Percentiles rank a stretch among this genome's conserved stretches.
These are phyloP conservation scores for Solanum appendiculatum DNA, from an alignment of 257 asterid genomes.

Conservation along the genomic window DNA sequence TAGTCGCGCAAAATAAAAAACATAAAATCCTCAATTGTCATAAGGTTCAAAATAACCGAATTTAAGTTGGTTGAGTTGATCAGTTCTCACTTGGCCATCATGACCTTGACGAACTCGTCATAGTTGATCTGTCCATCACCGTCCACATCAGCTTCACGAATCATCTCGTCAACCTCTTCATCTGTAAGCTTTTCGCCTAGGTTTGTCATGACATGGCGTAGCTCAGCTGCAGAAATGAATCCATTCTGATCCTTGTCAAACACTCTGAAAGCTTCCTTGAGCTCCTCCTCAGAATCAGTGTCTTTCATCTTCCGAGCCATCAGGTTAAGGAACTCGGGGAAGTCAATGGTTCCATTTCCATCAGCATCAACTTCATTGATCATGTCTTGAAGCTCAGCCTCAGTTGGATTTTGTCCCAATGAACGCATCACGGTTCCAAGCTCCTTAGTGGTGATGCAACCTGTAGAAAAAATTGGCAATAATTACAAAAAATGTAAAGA, in stretches of 20 bases:
- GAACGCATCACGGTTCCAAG: not conserved
- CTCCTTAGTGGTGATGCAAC: not conserved
- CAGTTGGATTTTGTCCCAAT: not conserved
- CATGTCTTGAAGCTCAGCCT: slow-evolving; percentile 2
- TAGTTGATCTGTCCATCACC: not conserved
- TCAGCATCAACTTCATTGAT: slow-evolving; percentile 2
- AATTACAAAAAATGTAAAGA: not conserved
- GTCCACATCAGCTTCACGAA: not conserved
- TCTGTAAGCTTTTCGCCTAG: not conserved
- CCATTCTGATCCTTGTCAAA: not conserved
- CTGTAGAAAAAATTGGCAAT: not conserved
- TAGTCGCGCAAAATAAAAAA: not conserved
- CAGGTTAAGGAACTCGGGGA: not conserved
- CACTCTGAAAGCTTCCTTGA: not conserved
- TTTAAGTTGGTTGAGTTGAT: not conserved
- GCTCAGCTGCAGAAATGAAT: not conserved
- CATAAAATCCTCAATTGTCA: slow-evolving; percentile 10
- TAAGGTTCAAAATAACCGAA: slow-evolving; percentile 3
- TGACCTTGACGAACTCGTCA: not conserved
- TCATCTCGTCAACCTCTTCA: not conserved
- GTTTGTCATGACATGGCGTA: not conserved
- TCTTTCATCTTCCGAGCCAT: slow-evolving; percentile 2
- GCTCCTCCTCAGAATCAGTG: not conserved
- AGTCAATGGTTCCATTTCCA: not conserved
- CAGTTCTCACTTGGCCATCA: slow-evolving; percentile 23